Evolutionary conservation across 768 basidiomycete genomes (phyloP), one percentile per base, ranked within the genome.

Genomic region (Ramaria rubella): DNA sequence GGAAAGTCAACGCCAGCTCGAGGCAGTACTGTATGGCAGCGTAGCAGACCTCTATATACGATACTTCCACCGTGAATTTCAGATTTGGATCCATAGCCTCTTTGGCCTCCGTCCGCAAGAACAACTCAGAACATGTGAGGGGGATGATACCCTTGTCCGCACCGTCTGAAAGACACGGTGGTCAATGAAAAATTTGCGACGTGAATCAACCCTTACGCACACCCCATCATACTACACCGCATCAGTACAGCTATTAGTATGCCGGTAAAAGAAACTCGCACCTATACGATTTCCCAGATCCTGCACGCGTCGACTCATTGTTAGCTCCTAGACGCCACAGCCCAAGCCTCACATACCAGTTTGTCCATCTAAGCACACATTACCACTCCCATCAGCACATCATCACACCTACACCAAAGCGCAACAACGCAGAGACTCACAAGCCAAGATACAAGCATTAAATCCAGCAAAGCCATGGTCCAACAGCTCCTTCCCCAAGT

Each of bases 361-460:
- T 75, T 93, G 90, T 65, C 90, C 90, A 77, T 81, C 80, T 81
- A 24, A 19, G n/a, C 19, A 40, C 26, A 19, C 21, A 14, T 9
- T 19, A 17, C n/a, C 46, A n/a, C n/a, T n/a, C 12, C n/a, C 27
- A 48, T 27, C 24, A 48, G 26, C 11, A 4, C 46, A 24, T 48
- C n/a, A 6, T 4, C 17, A 21, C 21, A 4, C 11, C n/a, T n/a
- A 17, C 24, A 23, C n/a, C 7, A 34, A 15, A 34, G 52, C 33
- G n/a, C 19, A 59, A 12, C 7, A n/a, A n/a, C n/a, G n/a, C n/a
- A n/a, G n/a, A n/a, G n/a, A 86, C 94, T 80, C 73, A 96, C 94
- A 98, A 71, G 96, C 95, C 68, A 99, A 80, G 72, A 99, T 96
- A 80, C 94, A 97, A 48, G 94, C 90, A 77, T 98, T 97, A 73